Percentiles rank a stretch among this genome's conserved stretches.
Evolutionary conservation across 495 filamentous ascomycete species (phyloP).

Genomic region (Hypomontagnella monticulosa): DNA sequence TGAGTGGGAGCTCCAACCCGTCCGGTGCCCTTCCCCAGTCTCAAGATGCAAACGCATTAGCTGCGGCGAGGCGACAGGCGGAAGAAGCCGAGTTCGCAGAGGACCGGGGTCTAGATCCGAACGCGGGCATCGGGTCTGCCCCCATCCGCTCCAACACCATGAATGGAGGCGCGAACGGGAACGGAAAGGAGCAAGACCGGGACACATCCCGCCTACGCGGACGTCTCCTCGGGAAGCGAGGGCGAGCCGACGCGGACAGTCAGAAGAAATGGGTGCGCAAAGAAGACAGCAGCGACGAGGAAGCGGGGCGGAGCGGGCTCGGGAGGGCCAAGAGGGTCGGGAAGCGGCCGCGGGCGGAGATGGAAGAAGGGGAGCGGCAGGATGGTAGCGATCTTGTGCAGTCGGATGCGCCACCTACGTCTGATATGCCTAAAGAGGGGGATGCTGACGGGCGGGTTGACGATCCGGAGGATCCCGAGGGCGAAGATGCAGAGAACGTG

Average conservation of each 20-base stretch:
- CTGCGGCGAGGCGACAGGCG: slow-evolving; percentile 4
- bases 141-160: slow-evolving; percentile 2
- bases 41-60: too few species aligned
- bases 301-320: slow-evolving; percentile 66
- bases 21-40: slow-evolving; percentile 3
- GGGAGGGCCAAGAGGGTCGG: slow-evolving; percentile 57
- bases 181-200: slow-evolving; percentile 6
- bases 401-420: background rate
- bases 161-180: background rate
- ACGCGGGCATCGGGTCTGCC: slow-evolving; percentile 49
- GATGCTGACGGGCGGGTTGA: slow-evolving; percentile 20
- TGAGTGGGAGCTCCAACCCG: slow-evolving; percentile 24
- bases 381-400: slow-evolving; percentile 13
- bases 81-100: slow-evolving; percentile 46
- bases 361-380: slow-evolving; percentile 2
- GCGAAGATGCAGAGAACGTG: slow-evolving; percentile 2
- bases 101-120: slow-evolving; percentile 43
- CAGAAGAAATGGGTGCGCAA: slow-evolving; percentile 33
- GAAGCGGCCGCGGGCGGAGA: slow-evolving; percentile 31
- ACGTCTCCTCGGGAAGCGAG: slow-evolving; percentile 45
- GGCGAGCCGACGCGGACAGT: slow-evolving; percentile 2
- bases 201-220: slow-evolving; percentile 43
- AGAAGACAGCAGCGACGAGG: slow-evolving; percentile 66
- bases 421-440: background rate
- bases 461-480: background rate